Base-by-base conservation (phyloP, 441 rosid genomes). In the Dalechampia spathulata region DNA sequence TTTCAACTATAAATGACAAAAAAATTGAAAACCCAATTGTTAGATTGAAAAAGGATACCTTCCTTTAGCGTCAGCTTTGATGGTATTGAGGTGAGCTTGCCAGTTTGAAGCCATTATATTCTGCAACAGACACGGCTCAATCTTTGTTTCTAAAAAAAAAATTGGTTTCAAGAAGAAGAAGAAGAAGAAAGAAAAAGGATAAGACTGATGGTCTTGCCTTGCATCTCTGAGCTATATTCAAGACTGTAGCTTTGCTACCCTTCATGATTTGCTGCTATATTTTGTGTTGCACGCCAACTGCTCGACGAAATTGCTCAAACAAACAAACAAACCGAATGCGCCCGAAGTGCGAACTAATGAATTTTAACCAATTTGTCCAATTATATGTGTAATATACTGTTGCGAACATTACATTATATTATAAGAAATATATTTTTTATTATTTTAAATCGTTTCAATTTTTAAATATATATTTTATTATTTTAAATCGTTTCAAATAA, bases 1-100 rank as follows among this genome's bases (percentile, higher is more conserved):
- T n/a, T n/a, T n/a, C n/a, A n/a, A n/a, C n/a, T n/a, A n/a, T n/a
- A n/a, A n/a, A 23, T 19, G 39, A 6, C 32, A 19, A 5, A 14
- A 7, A 30, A 20, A 52, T 37, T 17, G 17, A 44, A 27, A 1
- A 47, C 28, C 19, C 19, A 32, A 48, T 4, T 21, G 15, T 30
- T 22, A 21, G 12, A 58, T 39, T 1, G 26, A 53, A 67, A 52
- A 56, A 52, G 48, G 52, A 28, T 42, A 92, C 99, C 96, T 92
- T 70, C 94, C 95, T 59, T 80, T 72, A 68, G 86, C 80, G 59
- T 89, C 94, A 37, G 95, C 87, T 70, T 85, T 85, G 78, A 92
- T 67, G 54, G 96, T 88, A 39, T 80, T 78, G 21, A 92, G 81
- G 34, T 68, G 66, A 27, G 87, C 90, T 72, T 79, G 86, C 94